Percentiles rank a stretch among this genome's conserved stretches.
These are phyloP conservation scores for Xylaria nigripes DNA, from an alignment of 495 filamentous ascomycete species.

Conservation along the genomic window DNA sequence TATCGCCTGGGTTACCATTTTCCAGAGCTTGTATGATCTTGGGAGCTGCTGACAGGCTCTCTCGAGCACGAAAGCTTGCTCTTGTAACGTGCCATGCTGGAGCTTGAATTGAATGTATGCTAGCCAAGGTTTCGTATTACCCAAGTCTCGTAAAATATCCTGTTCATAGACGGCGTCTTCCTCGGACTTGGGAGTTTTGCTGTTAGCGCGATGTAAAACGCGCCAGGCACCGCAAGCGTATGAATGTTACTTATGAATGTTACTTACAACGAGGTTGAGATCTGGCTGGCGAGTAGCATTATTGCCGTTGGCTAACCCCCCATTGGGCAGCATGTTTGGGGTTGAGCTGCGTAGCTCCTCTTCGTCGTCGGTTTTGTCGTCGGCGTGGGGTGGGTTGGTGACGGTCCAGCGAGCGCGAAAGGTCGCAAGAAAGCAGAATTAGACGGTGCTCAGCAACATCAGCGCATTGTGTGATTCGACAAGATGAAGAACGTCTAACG, in stretches of 20 bases:
- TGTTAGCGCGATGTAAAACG: constrained; percentile 1
- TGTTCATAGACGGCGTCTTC: constrained; percentile 94
- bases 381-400: background rate
- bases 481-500: background rate
- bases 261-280: constrained; percentile 70
- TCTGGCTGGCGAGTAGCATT: constrained; percentile 40
- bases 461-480: constrained; percentile 9
- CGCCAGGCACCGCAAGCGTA: background rate
- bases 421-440: constrained; percentile 16
- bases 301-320: constrained; percentile 19
- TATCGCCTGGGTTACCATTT: constrained; percentile 53
- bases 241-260: background rate
- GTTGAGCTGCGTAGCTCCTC: background rate
- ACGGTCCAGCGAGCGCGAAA: constrained; percentile 19
- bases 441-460: constrained; percentile 3
- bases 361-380: constrained; percentile 1
- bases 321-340: constrained; percentile 22
- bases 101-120: constrained; percentile 89
- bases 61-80: constrained; percentile 94
- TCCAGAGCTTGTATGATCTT: constrained; percentile 97
- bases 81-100: constrained; percentile 75
- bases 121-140: constrained; percentile 90
- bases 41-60: constrained; percentile 83
- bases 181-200: constrained; percentile 50
- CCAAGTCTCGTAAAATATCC: constrained; percentile 79